These are phyloP conservation scores for Penicillium hordei DNA, from an alignment of 2,329 filamentous ascomycete species.

Conservation along the genomic window DNA sequence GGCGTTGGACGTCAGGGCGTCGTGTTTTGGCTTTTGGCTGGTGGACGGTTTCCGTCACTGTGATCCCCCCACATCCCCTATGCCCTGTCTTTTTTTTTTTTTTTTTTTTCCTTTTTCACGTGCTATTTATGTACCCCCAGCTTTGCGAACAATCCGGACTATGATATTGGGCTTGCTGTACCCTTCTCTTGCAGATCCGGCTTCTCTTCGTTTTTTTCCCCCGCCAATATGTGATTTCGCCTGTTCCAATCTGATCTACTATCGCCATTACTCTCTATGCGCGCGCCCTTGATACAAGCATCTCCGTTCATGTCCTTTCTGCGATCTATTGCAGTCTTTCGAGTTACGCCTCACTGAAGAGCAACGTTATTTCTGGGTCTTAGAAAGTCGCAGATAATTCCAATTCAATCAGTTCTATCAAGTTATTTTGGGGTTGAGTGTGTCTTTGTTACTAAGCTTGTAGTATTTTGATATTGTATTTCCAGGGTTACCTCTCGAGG, in stretches of 20 bases:
- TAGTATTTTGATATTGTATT: not conserved
- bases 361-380: slow-evolving; percentile 15
- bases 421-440: not conserved
- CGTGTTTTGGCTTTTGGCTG: slow-evolving; percentile 33
- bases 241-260: slow-evolving; percentile 5
- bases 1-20: slow-evolving; percentile 43
- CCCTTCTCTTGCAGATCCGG: slow-evolving; percentile 11
- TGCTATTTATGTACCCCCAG: slow-evolving; percentile 4
- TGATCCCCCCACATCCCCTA: slow-evolving; percentile 30
- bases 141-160: slow-evolving; percentile 12
- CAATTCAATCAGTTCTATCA: slow-evolving; percentile 18
- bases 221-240: not conserved
- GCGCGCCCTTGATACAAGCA: slow-evolving; percentile 10
- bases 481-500: not conserved
- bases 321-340: slow-evolving; percentile 8
- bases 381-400: slow-evolving; percentile 16
- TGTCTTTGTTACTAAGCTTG: not conserved
- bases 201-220: slow-evolving; percentile 1
- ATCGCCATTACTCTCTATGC: slow-evolving; percentile 1
- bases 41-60: slow-evolving; percentile 24
- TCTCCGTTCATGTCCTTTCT: slow-evolving; percentile 12
- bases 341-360: not conserved
- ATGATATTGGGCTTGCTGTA: slow-evolving; percentile 20
- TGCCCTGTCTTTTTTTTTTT: slow-evolving; percentile 13
- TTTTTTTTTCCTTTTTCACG: slow-evolving; percentile 11